Base-by-base conservation (phyloP, 345 rosid species). In the Raphanus raphanistrum region DNA sequence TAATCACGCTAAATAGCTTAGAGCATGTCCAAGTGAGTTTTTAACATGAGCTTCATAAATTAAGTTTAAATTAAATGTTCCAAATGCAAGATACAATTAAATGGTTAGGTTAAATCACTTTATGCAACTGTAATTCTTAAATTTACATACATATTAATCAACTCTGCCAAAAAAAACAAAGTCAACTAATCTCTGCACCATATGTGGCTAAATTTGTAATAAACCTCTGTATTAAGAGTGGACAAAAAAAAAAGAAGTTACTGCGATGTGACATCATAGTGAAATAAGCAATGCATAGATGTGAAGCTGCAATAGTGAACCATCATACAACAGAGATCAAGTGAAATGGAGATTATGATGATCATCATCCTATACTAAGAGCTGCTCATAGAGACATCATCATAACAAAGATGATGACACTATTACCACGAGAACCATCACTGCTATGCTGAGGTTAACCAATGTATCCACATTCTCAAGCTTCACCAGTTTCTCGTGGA, bases 401-500 rank as follows among this genome's bases (percentile, higher is more conserved):
- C 61, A 25, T 63, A 80, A 29, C 72, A 75, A 64, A n/a, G 67
- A 69, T 58, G 82, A 74, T 27, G 82, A 70, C 0, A 75, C 29
- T 33, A 63, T 13, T 69, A 57, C 82, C 58, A 70, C 27, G 17
- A 80, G 77, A 84, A 90, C 59, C 90, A 90, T 88, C 59, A 83
- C 72, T 6, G 78, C 70, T 82, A 94, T 66, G 71, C 97, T 90
- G 54, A 82, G 87, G 66, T 85, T 84, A 73, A 90, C 88, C 70
- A 90, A 73, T 55, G 82, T 76, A 76, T 94, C 96, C 0, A 75
- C 76, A 67, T 88, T 80, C 68, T 82, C 90, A 76, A 84, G 35
- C 62, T 79, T 85, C 67, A 57, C 84, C 59, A 88, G 41, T 82
- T 79, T 82, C 58, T 70, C 70, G 9, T 54, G 75, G 43, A 88